phyloP scores from a whole-genome alignment of 768 basidiomycete genomes.

The Leccinum incarnatum region DNA sequence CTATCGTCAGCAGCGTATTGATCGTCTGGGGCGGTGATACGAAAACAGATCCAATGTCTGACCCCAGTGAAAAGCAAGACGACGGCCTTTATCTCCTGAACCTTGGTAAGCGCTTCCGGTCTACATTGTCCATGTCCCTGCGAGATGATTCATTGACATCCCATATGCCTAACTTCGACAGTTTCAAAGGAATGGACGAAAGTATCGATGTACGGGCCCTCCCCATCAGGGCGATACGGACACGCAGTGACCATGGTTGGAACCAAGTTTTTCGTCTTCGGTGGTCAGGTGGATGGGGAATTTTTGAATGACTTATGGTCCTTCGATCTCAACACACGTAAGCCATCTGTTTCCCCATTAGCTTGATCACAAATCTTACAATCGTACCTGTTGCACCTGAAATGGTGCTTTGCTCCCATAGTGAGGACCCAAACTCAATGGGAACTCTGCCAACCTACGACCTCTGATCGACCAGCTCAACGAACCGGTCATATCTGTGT shows the following conservation, averaged over 20 bases:
- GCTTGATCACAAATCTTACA: slow-evolving; percentile 2
- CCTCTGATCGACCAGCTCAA: slow-evolving; percentile 65
- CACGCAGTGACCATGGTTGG: slow-evolving; percentile 93
- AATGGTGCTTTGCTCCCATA: slow-evolving; percentile 29
- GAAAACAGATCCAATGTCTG: slow-evolving; percentile 65
- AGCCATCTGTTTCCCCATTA: slow-evolving; percentile 30
- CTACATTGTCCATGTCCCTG: background rate
- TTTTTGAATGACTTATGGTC: slow-evolving; percentile 96
- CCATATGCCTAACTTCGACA: slow-evolving; percentile 29
- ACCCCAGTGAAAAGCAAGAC: slow-evolving; percentile 75
- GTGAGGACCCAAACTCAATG: slow-evolving; percentile 84
- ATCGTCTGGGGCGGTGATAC: slow-evolving; percentile 99
- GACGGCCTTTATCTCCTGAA: slow-evolving; percentile 93
- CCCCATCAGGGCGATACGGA: slow-evolving; percentile 89
- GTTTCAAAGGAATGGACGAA: slow-evolving; percentile 95
- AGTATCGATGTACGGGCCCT: slow-evolving; percentile 70
- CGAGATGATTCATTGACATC: slow-evolving; percentile 3
- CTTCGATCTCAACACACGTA: slow-evolving; percentile 93
- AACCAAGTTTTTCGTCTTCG: slow-evolving; percentile 91
- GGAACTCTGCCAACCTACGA: slow-evolving; percentile 70
- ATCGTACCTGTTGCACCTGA: background rate
- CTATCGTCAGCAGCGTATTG: slow-evolving; percentile 91
- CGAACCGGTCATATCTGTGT: slow-evolving; percentile 93
- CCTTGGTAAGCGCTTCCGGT: slow-evolving; percentile 60
- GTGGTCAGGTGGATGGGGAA: slow-evolving; percentile 92